These are phyloP conservation scores for Globomyces sp. DNA, from an alignment of 371 early-diverging fungal species.

Conservation along the genomic window DNA sequence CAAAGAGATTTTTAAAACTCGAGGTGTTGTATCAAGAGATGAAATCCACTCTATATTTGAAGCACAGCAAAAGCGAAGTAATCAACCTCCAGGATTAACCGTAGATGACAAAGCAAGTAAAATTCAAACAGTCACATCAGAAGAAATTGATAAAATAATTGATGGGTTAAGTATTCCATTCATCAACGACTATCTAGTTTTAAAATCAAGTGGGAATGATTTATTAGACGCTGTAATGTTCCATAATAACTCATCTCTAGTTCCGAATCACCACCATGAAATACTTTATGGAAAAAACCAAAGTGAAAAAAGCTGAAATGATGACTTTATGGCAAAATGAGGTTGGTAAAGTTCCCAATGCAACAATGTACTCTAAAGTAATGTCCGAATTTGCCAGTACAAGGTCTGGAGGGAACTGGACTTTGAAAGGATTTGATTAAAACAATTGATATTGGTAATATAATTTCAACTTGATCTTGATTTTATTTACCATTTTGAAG, in stretches of 20 bases:
- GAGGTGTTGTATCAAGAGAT: neutral
- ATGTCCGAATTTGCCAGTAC: conserved; percentile 3
- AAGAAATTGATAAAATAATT: neutral
- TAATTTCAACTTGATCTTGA: no score
- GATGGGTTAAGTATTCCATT: neutral
- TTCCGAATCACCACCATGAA: neutral
- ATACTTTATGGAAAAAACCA: neutral
- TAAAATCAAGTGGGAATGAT: conserved; percentile 10
- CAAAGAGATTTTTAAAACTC: neutral
- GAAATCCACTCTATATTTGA: neutral
- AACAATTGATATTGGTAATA: neutral
- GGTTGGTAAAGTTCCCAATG: neutral
- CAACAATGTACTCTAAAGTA: conserved; percentile 4
- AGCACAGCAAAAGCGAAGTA: neutral
- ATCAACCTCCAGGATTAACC: neutral
- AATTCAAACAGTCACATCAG: conserved; percentile 1
- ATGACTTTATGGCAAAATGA: neutral
- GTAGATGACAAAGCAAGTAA: neutral
- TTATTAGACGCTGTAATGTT: neutral
- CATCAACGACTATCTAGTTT: conserved; percentile 1
- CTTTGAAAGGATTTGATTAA: neutral
- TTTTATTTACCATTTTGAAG: neutral
- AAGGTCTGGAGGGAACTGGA: conserved; percentile 6
- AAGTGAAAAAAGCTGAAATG: conserved; percentile 8
- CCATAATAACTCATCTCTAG: neutral